Conservation (phyloP, 2,329 filamentous ascomycete species). For the Aspergillus arachidicola region DNA sequence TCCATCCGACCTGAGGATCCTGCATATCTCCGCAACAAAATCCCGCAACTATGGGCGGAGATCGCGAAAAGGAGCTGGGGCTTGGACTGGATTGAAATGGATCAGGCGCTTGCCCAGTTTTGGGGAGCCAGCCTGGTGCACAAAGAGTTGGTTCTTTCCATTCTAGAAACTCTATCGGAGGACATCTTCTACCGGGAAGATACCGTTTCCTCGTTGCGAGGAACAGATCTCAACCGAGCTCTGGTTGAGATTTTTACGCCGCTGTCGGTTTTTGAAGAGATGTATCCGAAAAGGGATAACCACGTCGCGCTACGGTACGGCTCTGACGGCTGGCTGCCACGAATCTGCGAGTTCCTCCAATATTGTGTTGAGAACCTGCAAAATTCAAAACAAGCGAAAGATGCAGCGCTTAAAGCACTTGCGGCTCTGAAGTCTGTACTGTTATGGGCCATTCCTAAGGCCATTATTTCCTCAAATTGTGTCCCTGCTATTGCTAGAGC, state of each 20-base stretch:
- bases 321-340: conserved; percentile 82
- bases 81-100: conserved; percentile 94
- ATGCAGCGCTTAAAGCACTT: conserved; percentile 74
- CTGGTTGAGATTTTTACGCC: conserved; percentile 95
- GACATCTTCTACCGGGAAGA: conserved; percentile 94
- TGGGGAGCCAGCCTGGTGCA: conserved; percentile 69
- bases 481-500: conserved; percentile 71
- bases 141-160: conserved; percentile 83
- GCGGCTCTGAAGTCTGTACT: conserved; percentile 77
- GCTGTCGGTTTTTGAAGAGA: conserved; percentile 69
- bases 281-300: conserved; percentile 73
- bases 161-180: conserved; percentile 89
- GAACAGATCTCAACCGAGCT: conserved; percentile 81
- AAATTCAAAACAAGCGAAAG: conserved; percentile 67
- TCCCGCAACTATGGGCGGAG: conserved; percentile 92
- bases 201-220: conserved; percentile 77
- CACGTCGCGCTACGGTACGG: conserved; percentile 72
- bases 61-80: conserved; percentile 91
- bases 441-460: conserved; percentile 84
- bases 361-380: conserved; percentile 71
- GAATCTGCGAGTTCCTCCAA: conserved; percentile 73
- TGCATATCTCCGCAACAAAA: conserved; percentile 85
- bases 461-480: conserved; percentile 71
- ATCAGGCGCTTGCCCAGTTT: conserved; percentile 74
- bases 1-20: conserved; percentile 73